Conservation (phyloP, 2,329 filamentous ascomycete species). For the Curvularia verruculosa region DNA sequence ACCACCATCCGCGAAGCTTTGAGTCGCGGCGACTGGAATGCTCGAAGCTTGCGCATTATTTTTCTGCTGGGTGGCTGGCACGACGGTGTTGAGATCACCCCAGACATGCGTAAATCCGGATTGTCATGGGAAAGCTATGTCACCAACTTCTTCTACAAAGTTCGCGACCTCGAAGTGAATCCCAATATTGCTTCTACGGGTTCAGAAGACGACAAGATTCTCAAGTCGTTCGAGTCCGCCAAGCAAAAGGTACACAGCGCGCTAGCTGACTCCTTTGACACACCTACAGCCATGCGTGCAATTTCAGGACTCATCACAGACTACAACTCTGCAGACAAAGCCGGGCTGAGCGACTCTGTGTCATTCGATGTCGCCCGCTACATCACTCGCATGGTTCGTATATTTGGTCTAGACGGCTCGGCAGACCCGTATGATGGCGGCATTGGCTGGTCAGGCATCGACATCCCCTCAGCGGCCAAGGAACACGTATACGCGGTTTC, state of each 20-base stretch:
- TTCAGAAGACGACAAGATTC: conserved; percentile 52
- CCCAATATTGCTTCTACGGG: conserved; percentile 39
- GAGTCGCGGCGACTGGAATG: conserved; percentile 70
- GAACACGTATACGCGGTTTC: conserved; percentile 66
- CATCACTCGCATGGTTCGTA: conserved; percentile 82
- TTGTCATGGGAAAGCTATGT: conserved; percentile 81
- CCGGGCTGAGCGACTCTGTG: conserved; percentile 53
- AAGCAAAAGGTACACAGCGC: conserved; percentile 67
- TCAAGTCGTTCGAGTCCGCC: conserved; percentile 58
- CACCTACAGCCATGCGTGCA: conserved; percentile 76
- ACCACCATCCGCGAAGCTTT: conserved; percentile 89
- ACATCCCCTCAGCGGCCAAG: conserved; percentile 65
- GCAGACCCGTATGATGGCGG: conserved; percentile 52
- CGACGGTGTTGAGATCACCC: conserved; percentile 88
- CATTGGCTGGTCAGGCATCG: conserved; percentile 70
- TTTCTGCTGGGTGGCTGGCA: conserved; percentile 90
- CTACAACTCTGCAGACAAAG: conserved; percentile 64
- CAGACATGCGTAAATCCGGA: conserved; percentile 76
- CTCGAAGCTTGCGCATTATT: conserved; percentile 79
- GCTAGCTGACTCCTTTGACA: conserved; percentile 87
- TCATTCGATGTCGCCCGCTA: conserved; percentile 69
- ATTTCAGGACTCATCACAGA: conserved; percentile 79
- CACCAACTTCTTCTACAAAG: conserved; percentile 71
- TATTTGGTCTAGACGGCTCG: conserved; percentile 77
- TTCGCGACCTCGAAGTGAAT: conserved; percentile 56